Conservation (phyloP, 2,329 filamentous ascomycete genomes). For the Penicillium sumatraense region DNA sequence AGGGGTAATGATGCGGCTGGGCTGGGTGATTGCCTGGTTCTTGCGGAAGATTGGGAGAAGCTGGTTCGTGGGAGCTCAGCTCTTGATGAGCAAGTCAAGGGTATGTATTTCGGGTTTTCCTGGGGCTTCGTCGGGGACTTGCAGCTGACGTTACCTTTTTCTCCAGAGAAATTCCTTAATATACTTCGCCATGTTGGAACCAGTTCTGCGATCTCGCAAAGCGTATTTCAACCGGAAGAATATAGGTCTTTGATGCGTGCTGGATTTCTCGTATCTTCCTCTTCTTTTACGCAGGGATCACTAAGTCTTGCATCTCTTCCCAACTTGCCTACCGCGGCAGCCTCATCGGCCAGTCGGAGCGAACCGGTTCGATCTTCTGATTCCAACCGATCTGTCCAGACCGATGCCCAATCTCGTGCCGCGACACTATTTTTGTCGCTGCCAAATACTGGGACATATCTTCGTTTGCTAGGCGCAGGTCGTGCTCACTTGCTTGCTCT, state of each 20-base stretch:
- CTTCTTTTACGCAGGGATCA: conserved; percentile 43
- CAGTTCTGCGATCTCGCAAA: conserved; percentile 51
- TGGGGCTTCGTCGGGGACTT: not conserved
- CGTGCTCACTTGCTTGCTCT: conserved; percentile 60
- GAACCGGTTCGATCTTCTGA: conserved; percentile 15
- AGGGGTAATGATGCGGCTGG: conserved; percentile 60
- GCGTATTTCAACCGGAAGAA: conserved; percentile 53
- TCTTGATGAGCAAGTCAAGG: conserved; percentile 41
- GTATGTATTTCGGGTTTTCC: conserved; percentile 22
- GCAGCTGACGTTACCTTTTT: not conserved
- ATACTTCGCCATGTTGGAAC: conserved; percentile 54
- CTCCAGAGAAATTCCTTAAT: conserved; percentile 54
- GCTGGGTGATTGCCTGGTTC: conserved; percentile 62
- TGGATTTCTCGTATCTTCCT: conserved; percentile 60
- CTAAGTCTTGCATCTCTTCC: conserved; percentile 49
- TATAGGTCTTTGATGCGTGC: conserved; percentile 54
- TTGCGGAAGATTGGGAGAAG: conserved; percentile 57
- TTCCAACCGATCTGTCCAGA: conserved; percentile 22
- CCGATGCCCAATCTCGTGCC: conserved; percentile 28
- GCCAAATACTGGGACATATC: conserved; percentile 64
- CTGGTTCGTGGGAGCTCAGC: conserved; percentile 41
- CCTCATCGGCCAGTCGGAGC: conserved; percentile 33
- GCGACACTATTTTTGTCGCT: conserved; percentile 58
- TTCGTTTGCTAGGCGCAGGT: conserved; percentile 60
- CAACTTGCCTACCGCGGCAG: conserved; percentile 28